Evolutionary conservation across 2,329 filamentous ascomycete species (phyloP).

Genomic region (Metarhizium anisopliae): DNA sequence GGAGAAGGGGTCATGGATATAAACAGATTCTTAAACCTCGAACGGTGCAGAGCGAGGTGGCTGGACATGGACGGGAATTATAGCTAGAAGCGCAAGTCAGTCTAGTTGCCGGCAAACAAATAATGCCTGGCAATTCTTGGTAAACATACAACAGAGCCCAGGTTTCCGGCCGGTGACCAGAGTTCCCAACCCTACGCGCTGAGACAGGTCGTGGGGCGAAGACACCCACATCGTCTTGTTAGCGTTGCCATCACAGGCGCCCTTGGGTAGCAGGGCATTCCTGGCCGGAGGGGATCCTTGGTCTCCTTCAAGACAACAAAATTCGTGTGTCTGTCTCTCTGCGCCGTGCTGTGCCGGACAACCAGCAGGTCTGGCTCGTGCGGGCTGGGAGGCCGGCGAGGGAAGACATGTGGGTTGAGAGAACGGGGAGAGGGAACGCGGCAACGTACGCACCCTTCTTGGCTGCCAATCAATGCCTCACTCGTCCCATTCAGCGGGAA

Average conservation of each 20-base stretch:
- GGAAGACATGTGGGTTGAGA: too few relatives aligned
- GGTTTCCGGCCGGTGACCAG: not conserved
- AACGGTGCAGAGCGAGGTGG: not conserved
- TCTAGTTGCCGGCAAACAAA: not conserved
- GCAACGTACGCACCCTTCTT: not conserved
- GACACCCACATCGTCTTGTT: slow-evolving; percentile 2
- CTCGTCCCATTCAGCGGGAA: not conserved
- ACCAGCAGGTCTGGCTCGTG: too few relatives aligned
- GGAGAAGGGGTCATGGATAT: too few relatives aligned
- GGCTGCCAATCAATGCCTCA: not conserved
- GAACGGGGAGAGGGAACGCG: not conserved
- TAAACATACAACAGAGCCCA: not conserved
- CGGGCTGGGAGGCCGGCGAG: not conserved
- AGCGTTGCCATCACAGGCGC: slow-evolving; percentile 2
- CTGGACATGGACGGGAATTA: not conserved
- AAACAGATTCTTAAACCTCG: too few relatives aligned
- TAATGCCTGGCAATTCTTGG: not conserved
- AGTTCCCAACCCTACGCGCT: not conserved
- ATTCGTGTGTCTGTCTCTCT: not conserved
- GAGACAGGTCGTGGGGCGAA: slow-evolving; percentile 9
- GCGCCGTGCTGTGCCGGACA: too few relatives aligned
- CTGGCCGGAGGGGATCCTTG: slow-evolving; percentile 4
- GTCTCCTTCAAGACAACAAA: not conserved
- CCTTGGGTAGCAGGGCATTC: slow-evolving; percentile 8
- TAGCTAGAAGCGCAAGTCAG: not conserved